These are phyloP conservation scores for Scedosporium aurantiacum DNA, from an alignment of 2,329 filamentous ascomycete genomes.

Conservation along the genomic window DNA sequence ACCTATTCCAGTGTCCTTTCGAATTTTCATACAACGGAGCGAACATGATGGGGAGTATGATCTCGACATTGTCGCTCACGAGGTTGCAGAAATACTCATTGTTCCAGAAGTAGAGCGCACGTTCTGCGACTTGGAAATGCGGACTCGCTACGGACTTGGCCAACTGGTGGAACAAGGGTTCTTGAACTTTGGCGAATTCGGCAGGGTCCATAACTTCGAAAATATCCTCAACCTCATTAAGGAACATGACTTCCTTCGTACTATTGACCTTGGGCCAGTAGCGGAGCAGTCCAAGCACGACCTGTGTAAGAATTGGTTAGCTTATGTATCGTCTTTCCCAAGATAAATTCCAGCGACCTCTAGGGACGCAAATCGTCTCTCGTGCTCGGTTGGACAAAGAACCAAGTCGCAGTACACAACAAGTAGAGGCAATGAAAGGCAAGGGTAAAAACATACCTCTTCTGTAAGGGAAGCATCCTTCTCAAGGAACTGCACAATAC, in stretches of 20 bases:
- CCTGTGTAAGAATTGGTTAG: conserved; percentile 35
- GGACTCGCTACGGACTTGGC: conserved; percentile 97
- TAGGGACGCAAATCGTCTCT: too few species aligned
- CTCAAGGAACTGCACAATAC: conserved; percentile 96
- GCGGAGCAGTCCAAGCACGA: conserved; percentile 83
- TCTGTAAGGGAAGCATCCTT: conserved; percentile 96
- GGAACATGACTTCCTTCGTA: conserved; percentile 99
- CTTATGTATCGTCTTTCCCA: neutral
- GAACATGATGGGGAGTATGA: conserved; percentile 98
- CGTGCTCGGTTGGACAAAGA: neutral
- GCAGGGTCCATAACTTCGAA: conserved; percentile 99
- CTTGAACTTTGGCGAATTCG: conserved; percentile 97
- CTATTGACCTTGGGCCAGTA: conserved; percentile 99
- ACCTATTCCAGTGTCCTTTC: conserved; percentile 99
- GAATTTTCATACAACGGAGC: conserved; percentile 97
- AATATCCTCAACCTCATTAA: conserved; percentile 98
- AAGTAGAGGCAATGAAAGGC: conserved; percentile 8
- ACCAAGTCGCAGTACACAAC: conserved; percentile 1
- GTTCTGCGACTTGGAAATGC: conserved; percentile 96
- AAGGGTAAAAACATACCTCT: conserved; percentile 51
- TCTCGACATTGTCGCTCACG: conserved; percentile 97
- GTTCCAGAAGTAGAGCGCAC: conserved; percentile 99
- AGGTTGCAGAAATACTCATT: conserved; percentile 99
- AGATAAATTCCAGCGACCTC: too few species aligned
- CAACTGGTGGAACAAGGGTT: conserved; percentile 91